Conservation (phyloP, 345 rosid species). For the Cochlearia excelsa region DNA sequence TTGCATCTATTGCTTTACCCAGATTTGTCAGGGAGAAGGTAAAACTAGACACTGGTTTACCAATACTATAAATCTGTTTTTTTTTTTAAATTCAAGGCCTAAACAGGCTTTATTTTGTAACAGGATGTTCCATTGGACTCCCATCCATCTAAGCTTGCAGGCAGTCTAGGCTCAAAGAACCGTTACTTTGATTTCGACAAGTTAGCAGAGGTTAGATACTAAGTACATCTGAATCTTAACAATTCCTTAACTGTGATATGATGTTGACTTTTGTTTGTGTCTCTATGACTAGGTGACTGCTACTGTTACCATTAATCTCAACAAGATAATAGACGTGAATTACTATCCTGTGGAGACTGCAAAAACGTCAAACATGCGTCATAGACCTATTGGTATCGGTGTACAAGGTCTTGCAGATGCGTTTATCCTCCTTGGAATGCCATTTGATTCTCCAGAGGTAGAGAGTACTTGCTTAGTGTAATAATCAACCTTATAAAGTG, state of each 20-base stretch:
- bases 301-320: constrained; percentile 62
- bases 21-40: constrained; percentile 83
- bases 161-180: constrained; percentile 70
- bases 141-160: constrained; percentile 78
- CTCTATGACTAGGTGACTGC: constrained; percentile 51
- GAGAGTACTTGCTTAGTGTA: background rate
- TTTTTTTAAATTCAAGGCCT: no score
- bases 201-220: constrained; percentile 65
- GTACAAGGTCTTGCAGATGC: constrained; percentile 96
- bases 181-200: constrained; percentile 88
- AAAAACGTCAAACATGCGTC: constrained; percentile 66
- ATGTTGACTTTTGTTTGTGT: constrained; percentile 5
- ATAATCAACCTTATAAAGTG: background rate
- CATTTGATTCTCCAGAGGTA: constrained; percentile 89
- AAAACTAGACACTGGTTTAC: no score
- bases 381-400: constrained; percentile 93
- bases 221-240: background rate
- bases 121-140: constrained; percentile 69
- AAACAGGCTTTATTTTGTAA: constrained; percentile 8
- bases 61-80: no score
- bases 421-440: constrained; percentile 84
- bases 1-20: constrained; percentile 92
- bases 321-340: constrained; percentile 90
- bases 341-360: constrained; percentile 94
- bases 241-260: background rate